Conservation (phyloP, 78 protist species). For the Anaeramoeba flamelloides region DNA sequence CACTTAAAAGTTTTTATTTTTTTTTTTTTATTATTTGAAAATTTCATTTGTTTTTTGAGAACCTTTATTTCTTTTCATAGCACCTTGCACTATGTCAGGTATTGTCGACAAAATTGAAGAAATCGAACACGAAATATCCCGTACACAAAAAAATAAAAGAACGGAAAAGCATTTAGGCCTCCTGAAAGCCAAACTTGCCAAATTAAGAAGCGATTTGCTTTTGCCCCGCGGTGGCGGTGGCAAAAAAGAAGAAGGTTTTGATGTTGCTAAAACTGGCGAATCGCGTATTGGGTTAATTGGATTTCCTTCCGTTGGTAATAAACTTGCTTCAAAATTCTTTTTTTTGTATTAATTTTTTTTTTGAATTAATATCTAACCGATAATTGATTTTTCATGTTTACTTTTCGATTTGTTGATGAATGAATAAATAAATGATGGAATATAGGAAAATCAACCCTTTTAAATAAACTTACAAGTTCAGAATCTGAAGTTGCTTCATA, state of each 20-base stretch:
- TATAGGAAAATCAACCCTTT: slow-evolving; percentile 23
- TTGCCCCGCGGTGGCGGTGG: slow-evolving; percentile 2
- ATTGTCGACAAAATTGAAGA: too few relatives aligned
- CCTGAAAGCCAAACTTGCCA: slow-evolving; percentile 36
- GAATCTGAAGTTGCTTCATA: slow-evolving; percentile 43
- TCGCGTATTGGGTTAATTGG: slow-evolving; percentile 66
- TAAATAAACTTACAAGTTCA: slow-evolving; percentile 41
- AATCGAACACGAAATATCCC: slow-evolving; percentile 35
- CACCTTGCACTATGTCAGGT: too few relatives aligned
- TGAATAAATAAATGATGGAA: too few relatives aligned
- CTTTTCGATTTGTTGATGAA: too few relatives aligned
- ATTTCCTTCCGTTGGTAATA: slow-evolving; percentile 70
- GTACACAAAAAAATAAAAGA: slow-evolving; percentile 59
- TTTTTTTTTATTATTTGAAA: too few relatives aligned
- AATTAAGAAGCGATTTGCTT: slow-evolving; percentile 31
- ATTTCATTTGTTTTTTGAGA: too few relatives aligned
- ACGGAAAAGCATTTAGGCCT: slow-evolving; percentile 33
- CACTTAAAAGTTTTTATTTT: too few relatives aligned
- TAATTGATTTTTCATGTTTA: too few relatives aligned
- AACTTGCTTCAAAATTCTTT: slow-evolving; percentile 16
- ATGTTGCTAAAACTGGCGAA: slow-evolving; percentile 50
- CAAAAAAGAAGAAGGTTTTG: slow-evolving; percentile 41
- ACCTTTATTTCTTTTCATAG: too few relatives aligned
- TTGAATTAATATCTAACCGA: too few relatives aligned
- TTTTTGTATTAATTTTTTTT: neutral